These are phyloP conservation scores for Colletotrichum spaethianum DNA, from an alignment of 2,329 filamentous ascomycete species.

Conservation along the genomic window DNA sequence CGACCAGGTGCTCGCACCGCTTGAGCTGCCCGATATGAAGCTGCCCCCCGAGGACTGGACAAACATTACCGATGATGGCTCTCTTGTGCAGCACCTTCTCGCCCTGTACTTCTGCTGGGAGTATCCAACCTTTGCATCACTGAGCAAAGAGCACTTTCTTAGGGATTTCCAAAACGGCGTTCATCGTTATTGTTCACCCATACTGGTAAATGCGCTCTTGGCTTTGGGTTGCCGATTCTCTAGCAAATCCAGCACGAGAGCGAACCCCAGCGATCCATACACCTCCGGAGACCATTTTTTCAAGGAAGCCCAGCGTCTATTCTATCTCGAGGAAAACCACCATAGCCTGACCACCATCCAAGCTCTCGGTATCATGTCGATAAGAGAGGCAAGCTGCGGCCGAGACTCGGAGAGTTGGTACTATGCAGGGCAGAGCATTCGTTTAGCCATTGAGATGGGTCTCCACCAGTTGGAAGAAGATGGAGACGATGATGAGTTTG, in stretches of 20 bases:
- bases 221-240: constrained; percentile 80
- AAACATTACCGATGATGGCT: constrained; percentile 68
- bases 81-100: constrained; percentile 74
- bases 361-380: constrained; percentile 82
- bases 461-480: constrained; percentile 69
- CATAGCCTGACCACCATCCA: constrained; percentile 80
- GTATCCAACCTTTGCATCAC: constrained; percentile 80
- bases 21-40: constrained; percentile 60
- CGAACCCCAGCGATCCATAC: constrained; percentile 72
- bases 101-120: constrained; percentile 82
- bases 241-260: constrained; percentile 73
- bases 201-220: constrained; percentile 76
- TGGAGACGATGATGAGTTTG: constrained; percentile 68
- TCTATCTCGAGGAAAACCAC: constrained; percentile 70
- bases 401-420: constrained; percentile 81
- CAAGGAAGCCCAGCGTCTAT: constrained; percentile 74
- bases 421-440: constrained; percentile 79
- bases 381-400: constrained; percentile 80
- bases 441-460: constrained; percentile 80
- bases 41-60: constrained; percentile 70
- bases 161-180: constrained; percentile 74
- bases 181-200: constrained; percentile 76
- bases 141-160: constrained; percentile 80
- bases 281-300: constrained; percentile 83
- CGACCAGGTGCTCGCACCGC: constrained; percentile 64